These are phyloP conservation scores for Cercospora sojina DNA, from an alignment of 2,329 filamentous ascomycete species.

Conservation along the genomic window DNA sequence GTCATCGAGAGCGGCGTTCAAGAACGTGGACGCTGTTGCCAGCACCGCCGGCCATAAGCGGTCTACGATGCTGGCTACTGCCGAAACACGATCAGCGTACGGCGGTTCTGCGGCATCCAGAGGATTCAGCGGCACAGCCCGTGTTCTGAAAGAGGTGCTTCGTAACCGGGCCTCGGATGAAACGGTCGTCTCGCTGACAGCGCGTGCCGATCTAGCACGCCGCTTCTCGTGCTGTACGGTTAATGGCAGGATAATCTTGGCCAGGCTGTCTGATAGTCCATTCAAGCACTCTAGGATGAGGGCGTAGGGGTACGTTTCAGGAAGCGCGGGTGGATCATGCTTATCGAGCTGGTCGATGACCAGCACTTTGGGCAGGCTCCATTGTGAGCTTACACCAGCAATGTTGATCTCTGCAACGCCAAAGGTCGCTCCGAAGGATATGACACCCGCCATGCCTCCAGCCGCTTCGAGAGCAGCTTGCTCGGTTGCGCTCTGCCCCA, in stretches of 20 bases:
- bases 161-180: conserved; percentile 44
- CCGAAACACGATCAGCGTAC: conserved; percentile 67
- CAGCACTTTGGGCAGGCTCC: conserved; percentile 82
- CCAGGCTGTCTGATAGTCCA: conserved; percentile 84
- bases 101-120: conserved; percentile 72
- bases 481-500: conserved; percentile 63
- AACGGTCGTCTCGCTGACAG: conserved; percentile 5
- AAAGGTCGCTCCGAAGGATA: conserved; percentile 62
- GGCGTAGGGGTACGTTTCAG: conserved; percentile 92
- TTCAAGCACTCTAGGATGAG: conserved; percentile 86
- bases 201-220: conserved; percentile 37
- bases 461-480: conserved; percentile 81
- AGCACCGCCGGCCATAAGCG: conserved; percentile 94
- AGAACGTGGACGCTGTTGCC: conserved; percentile 90
- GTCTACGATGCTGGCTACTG: conserved; percentile 79
- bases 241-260: conserved; percentile 87
- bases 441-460: conserved; percentile 82
- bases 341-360: conserved; percentile 96
- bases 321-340: conserved; percentile 74
- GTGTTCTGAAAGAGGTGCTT: conserved; percentile 68
- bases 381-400: conserved; percentile 80
- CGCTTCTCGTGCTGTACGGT: conserved; percentile 74
- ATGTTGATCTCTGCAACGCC: conserved; percentile 65
- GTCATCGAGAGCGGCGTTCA: conserved; percentile 86
- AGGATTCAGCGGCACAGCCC: conserved; percentile 80